A percentile compares a stretch with the other conserved stretches of the same genome.
Evolutionary conservation across 257 asterid genomes (phyloP).

Genomic region (Nicotiana tabacum): DNA sequence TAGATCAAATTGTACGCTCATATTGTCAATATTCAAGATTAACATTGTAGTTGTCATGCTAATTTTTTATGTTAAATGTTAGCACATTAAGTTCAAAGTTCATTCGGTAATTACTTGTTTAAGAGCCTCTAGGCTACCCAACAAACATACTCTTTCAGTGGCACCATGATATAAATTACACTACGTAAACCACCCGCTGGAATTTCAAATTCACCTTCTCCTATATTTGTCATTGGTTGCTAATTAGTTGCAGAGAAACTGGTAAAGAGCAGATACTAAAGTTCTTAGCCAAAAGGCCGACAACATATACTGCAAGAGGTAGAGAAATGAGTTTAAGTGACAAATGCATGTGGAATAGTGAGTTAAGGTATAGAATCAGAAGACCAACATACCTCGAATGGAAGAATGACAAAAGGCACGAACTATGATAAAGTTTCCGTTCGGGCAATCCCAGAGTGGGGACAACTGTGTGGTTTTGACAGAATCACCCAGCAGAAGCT

Average conservation of each 20-base stretch:
- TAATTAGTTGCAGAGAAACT: not conserved
- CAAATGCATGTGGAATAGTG: slow-evolving; percentile 1
- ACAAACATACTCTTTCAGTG: too few species aligned
- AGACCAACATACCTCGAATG: slow-evolving; percentile 4
- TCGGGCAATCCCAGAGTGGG: not conserved
- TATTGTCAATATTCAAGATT: not conserved
- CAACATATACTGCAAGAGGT: slow-evolving; percentile 14
- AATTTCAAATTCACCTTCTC: too few species aligned
- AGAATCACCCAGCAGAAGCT: slow-evolving; percentile 1
- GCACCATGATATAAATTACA: too few species aligned
- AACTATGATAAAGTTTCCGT: not conserved
- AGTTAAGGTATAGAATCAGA: not conserved
- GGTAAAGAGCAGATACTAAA: slow-evolving; percentile 25
- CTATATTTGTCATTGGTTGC: too few species aligned
- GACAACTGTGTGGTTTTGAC: not conserved
- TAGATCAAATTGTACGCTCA: not conserved
- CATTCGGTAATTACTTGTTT: too few species aligned
- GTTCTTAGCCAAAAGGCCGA: slow-evolving; percentile 36
- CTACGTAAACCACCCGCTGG: too few species aligned
- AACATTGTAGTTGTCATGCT: not conserved
- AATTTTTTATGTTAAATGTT: too few species aligned
- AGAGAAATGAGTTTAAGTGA: not conserved
- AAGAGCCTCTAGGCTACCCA: too few species aligned
- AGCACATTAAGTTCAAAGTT: too few species aligned
- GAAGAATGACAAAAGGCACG: not conserved